phyloP scores from a whole-genome alignment of 2,329 filamentous ascomycete genomes.

The Coniochaeta prunicola region DNA sequence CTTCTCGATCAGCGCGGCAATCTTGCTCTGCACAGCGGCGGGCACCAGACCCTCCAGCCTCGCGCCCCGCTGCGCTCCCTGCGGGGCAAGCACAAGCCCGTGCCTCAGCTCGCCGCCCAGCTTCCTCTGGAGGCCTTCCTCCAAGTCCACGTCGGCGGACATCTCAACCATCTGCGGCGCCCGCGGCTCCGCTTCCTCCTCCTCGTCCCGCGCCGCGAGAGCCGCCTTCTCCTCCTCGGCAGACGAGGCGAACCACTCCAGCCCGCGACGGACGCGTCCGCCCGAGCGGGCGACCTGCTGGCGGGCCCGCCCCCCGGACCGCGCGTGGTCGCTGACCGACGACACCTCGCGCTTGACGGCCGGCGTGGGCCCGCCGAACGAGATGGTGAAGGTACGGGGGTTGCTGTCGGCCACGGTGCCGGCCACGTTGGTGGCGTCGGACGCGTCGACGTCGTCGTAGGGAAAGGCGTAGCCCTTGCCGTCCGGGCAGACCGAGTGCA shows the following conservation, averaged over 20 bases:
- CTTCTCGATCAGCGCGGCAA: slow-evolving; percentile 1
- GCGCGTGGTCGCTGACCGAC: slow-evolving; percentile 3
- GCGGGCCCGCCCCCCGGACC: neutral
- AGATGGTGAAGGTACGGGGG: slow-evolving; percentile 48
- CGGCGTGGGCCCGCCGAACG: slow-evolving; percentile 37
- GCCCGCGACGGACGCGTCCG: slow-evolving; percentile 3
- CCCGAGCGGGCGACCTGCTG: neutral
- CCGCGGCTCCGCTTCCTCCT: neutral
- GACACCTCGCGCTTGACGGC: neutral
- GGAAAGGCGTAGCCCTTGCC: slow-evolving; percentile 62
- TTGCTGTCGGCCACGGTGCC: slow-evolving; percentile 52
- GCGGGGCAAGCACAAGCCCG: neutral
- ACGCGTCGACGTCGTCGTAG: slow-evolving; percentile 60
- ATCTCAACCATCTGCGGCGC: slow-evolving; percentile 1
- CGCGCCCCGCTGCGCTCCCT: neutral
- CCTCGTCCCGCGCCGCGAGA: neutral
- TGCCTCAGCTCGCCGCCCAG: neutral
- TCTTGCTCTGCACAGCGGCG: neutral
- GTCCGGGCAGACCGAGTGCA: slow-evolving; percentile 53
- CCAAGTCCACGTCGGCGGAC: slow-evolving; percentile 7
- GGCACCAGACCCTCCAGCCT: neutral
- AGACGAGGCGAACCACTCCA: slow-evolving; percentile 2
- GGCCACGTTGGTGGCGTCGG: slow-evolving; percentile 49
- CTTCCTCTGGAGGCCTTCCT: slow-evolving; percentile 7
- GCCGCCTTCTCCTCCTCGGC: slow-evolving; percentile 7